phyloP scores from a whole-genome alignment of 2,329 filamentous ascomycete species.

The Alternaria sp. region DNA sequence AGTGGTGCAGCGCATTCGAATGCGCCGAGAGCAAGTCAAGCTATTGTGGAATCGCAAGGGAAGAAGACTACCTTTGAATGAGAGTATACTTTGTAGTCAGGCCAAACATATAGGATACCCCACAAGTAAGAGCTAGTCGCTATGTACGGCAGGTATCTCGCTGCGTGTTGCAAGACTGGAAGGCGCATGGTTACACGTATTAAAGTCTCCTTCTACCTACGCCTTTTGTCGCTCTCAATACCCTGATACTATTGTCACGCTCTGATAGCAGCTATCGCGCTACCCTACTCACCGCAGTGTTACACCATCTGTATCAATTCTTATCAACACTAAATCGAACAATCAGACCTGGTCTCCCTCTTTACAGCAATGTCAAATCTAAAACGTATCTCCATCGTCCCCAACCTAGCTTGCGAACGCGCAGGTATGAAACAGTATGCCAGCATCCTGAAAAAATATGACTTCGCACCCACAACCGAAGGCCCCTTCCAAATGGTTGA shows the following conservation, averaged over 20 bases:
- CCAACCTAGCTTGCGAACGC: conserved; percentile 35
- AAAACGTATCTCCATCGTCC: conserved; percentile 33
- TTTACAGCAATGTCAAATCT: conserved; percentile 22
- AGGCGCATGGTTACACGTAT: background rate
- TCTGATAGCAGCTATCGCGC: background rate
- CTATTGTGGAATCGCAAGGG: conserved; percentile 78
- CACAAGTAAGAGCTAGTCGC: background rate
- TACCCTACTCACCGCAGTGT: background rate
- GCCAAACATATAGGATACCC: background rate
- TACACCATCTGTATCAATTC: background rate
- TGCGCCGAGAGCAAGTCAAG: conserved; percentile 74
- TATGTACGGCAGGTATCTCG: background rate
- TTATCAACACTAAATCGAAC: background rate
- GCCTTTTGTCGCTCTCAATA: background rate
- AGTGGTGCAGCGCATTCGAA: conserved; percentile 55
- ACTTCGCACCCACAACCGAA: conserved; percentile 11
- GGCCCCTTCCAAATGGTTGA: conserved; percentile 23
- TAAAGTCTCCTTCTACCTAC: background rate
- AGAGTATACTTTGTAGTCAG: conserved; percentile 5
- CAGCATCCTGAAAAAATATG: conserved; percentile 65
- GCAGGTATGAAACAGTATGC: conserved; percentile 70
- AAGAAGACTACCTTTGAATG: conserved; percentile 82
- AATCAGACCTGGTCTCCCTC: background rate
- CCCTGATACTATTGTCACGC: background rate
- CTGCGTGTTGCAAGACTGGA: background rate